phyloP scores from a whole-genome alignment of 495 filamentous ascomycete species.

The Emericellopsis terricola region DNA sequence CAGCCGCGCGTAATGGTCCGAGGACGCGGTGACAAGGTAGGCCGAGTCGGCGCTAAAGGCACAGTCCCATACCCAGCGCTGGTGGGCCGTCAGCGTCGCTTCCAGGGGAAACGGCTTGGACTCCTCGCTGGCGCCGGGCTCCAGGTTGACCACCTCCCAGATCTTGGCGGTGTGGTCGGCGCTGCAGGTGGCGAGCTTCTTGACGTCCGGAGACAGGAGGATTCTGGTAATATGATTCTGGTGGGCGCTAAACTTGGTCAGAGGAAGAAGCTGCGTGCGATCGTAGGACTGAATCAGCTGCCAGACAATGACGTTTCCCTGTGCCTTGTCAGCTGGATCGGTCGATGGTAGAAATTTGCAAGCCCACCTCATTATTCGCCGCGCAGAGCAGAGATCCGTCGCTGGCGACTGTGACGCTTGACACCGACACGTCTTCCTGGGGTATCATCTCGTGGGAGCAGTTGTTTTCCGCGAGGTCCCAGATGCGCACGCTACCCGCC shows the following conservation, averaged over 20 bases:
- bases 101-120: slow-evolving; percentile 55
- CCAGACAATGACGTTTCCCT: slow-evolving; percentile 98
- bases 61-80: slow-evolving; percentile 99
- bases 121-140: slow-evolving; percentile 12
- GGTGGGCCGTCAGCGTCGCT: slow-evolving; percentile 80
- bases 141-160: slow-evolving; percentile 63
- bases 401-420: slow-evolving; percentile 87
- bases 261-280: slow-evolving; percentile 70
- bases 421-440: slow-evolving; percentile 82
- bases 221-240: slow-evolving; percentile 88
- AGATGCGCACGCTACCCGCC: slow-evolving; percentile 80
- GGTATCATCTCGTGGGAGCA: slow-evolving; percentile 94
- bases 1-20: slow-evolving; percentile 89
- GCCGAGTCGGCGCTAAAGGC: slow-evolving; percentile 94
- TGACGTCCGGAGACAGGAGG: slow-evolving; percentile 90
- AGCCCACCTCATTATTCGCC: slow-evolving; percentile 70
- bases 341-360: neutral
- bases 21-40: slow-evolving; percentile 94
- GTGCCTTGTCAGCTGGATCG: slow-evolving; percentile 1
- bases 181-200: slow-evolving; percentile 90
- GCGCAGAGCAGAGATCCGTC: slow-evolving; percentile 91
- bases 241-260: slow-evolving; percentile 87
- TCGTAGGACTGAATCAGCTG: slow-evolving; percentile 70
- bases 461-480: slow-evolving; percentile 93
- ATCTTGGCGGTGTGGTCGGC: slow-evolving; percentile 97